Base-by-base conservation (phyloP, 306 rosid genomes). In the Cyamopsis tetragonoloba region DNA sequence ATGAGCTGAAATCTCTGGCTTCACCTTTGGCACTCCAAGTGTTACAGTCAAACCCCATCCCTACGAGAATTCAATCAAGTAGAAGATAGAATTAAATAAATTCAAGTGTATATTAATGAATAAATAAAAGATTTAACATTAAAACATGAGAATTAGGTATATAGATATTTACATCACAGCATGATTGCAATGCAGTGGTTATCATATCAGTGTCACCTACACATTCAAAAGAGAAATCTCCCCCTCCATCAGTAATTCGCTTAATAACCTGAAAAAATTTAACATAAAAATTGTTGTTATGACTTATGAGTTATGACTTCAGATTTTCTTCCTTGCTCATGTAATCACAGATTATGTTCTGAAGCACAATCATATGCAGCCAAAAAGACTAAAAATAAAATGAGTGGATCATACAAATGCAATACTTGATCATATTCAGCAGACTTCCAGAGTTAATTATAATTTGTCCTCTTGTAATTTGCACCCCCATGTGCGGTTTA, bases 11-110 rank as follows among this genome's bases (percentile, higher is more conserved):
- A 93, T 56, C 79, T 72, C 95, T 54, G 97, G 97, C 63, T 89
- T 86, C 72, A 34, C 84, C 79, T 88, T 89, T 51, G 98, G 97
- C 42, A 93, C 95, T 34, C 98, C 97, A 71, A 93, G 95, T 13
- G 98, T 89, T 62, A 93, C 95, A 12, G 98, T 84, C 82, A 85
- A 43, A 57, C 98, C 98, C 97, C 95, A 93, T 43, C 96, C 98
- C 97, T 93, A 13, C 8, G 44, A 24, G 13, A 61, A n/a, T n/a
- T n/a, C n/a, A n/a, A 81, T 39, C 68, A 74, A 53, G 8, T 32
- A 20, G n/a, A 46, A 30, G 57, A 30, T 34, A 55, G 19, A 32
- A 51, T 60, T 39, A 64, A 44, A 50, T 39, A 64, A 44, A 50
- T 64, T 50, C 41, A 43, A 41, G 57, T 47, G 51, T 38, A n/a